Evolutionary conservation across 2,329 filamentous ascomycete genomes (phyloP), one percentile per base, ranked within the genome.

Genomic region (Xylariaceae sp.): DNA sequence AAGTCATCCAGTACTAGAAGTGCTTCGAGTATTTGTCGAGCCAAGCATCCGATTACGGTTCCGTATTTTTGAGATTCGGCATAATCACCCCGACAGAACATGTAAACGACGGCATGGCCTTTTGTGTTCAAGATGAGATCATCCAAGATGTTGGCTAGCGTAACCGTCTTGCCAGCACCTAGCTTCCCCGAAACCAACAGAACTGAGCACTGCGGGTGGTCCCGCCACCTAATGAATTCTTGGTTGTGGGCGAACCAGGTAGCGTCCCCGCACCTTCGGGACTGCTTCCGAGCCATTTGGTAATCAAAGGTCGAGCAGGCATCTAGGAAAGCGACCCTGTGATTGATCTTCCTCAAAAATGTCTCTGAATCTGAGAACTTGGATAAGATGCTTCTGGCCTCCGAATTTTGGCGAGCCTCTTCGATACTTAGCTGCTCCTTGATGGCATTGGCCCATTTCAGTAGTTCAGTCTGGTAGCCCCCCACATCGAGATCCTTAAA

Each of bases 121-220:
- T 3, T 65, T 69, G 13, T 65, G 68, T 59, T 8, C 0, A 73
- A 56, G 32, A 68, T 64, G 2, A 76, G 37, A 35, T 75, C 69
- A 41, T 73, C 70, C 0, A 78, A 66, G 0, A 79, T 68, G 44
- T 77, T 79, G 1, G 76, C 75, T 3, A 78, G 40, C 6, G 74
- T 43, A 1, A 79, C 74, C 0, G 77, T 77, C 50, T 79, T 79
- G 0, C 76, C 76, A 0, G 70, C 73, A 1, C 76, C 76, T 1
- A 79, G 62, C 37, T 73, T 77, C 4, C 75, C 75, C 8, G 46
- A 67, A 24, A 63, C 71, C 0, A 77, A 1, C 0, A 79, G 51
- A 0, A 73, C 73, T 0, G 27, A 47, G 44, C 57, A 47, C 15
- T 9, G 8, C 13, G 20, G 2, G 3, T 21, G 6, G 3, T 26